Evolutionary conservation across 208 protist species (phyloP).

Genomic region (Trypanosoma congolense): DNA sequence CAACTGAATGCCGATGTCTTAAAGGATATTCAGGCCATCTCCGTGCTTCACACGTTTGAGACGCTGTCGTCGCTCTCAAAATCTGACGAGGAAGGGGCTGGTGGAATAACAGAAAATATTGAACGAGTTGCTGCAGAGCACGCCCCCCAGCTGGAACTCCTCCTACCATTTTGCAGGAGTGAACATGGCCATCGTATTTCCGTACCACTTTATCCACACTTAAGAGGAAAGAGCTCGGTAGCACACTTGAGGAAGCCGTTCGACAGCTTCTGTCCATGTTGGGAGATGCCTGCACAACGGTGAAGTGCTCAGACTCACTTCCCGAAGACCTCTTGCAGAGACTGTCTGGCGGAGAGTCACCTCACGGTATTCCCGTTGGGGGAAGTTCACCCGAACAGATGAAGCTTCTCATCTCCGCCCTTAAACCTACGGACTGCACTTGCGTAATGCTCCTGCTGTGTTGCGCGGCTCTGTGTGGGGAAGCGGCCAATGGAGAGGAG

Average conservation of each 20-base stretch:
- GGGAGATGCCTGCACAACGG: no score
- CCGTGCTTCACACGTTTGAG: slow-evolving; percentile 65
- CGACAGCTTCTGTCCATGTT: not conserved
- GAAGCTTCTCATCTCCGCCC: no score
- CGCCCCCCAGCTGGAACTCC: slow-evolving; percentile 37
- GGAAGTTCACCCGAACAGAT: no score
- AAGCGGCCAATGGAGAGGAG: not conserved
- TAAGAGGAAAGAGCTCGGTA: slow-evolving; percentile 33
- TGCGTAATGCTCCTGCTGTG: slow-evolving; percentile 16
- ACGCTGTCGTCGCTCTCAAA: slow-evolving; percentile 29
- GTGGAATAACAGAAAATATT: slow-evolving; percentile 11
- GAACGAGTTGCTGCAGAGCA: slow-evolving; percentile 27
- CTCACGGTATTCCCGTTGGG: no score
- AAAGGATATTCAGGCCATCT: slow-evolving; percentile 58
- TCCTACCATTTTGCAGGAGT: slow-evolving; percentile 44
- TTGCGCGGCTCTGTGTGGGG: slow-evolving; percentile 1
- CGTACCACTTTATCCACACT: slow-evolving; percentile 34
- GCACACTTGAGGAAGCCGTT: slow-evolving; percentile 37
- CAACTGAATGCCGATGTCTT: slow-evolving; percentile 17
- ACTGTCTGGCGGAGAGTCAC: no score
- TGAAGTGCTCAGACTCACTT: no score
- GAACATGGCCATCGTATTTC: slow-evolving; percentile 39
- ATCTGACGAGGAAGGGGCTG: slow-evolving; percentile 4
- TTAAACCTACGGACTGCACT: no score
- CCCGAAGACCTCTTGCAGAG: no score